Evolutionary conservation across 805 yeast species (phyloP), one percentile per base, ranked within the genome.

Genomic region (Saturnispora dispora): DNA sequence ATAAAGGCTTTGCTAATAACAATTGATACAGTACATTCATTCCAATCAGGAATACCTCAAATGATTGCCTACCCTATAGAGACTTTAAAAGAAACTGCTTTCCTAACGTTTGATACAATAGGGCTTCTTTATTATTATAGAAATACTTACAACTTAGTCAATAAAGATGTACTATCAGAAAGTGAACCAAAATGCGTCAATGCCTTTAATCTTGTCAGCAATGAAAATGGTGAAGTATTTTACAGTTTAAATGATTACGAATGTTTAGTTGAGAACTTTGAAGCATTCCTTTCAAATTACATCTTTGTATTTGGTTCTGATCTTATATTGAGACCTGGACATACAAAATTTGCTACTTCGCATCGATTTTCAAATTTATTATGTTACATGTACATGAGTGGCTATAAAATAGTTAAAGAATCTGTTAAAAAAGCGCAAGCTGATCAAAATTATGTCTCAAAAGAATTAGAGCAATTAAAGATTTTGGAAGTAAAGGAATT

Each of bases 11-110:
- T 55, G 18, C 51, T 62, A 7, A 48, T 52, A 46, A 56, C 54
- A 32, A 47, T 62, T 37, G 66, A 63, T 53, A 52, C 60, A 4
- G 57, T 61, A 22, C 52, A 55, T 22, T 35, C 61, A 15, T 60
- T 59, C 46, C 49, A 52, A 37, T 57, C 65, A 2, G 62, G 66
- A 25, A 46, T 53, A 3, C 63, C 64, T 7, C 53, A 56, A 3
- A 33, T 60, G 32, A 52, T 54, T 9, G 48, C 44, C 28, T 25
- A 35, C 17, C 37, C 44, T 37, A 48, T 54, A 9, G 53, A 55
- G 17, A 40, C 37, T 9, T 42, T 58, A 18, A 43, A 30, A 23
- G 20, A 43, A 9, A 56, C 57, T 3, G 20, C 40, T 2, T 51
- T 30, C 18, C 30, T 44, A 17, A 52, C 45, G n/a, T 20, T 37